Percentiles rank a stretch among this genome's conserved stretches.
These are phyloP conservation scores for Escallonia herrerae DNA, from an alignment of 129 eudicot species.

Conservation along the genomic window DNA sequence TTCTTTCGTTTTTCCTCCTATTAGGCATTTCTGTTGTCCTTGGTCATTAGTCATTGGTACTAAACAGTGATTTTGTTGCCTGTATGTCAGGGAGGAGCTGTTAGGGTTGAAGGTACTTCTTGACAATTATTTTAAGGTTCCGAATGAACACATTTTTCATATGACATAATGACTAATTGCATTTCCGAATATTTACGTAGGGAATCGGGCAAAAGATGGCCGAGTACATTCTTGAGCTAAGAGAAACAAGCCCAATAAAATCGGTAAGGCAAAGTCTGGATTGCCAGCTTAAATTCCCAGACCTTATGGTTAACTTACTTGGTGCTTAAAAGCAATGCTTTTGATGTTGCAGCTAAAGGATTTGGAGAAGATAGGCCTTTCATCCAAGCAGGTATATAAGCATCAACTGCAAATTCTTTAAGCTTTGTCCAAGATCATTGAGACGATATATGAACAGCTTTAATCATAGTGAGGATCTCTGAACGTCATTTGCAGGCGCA, in stretches of 20 bases:
- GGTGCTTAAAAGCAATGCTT: conserved; percentile 4
- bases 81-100: conserved; percentile 59
- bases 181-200: conserved; percentile 20
- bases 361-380: conserved; percentile 86
- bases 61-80: conserved; percentile 4
- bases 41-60: neutral
- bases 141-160: too few relatives aligned
- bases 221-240: conserved; percentile 68
- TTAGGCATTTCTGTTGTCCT: neutral
- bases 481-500: conserved; percentile 44
- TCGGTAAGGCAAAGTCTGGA: conserved; percentile 41
- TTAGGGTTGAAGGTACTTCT: conserved; percentile 61
- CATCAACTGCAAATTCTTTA: neutral
- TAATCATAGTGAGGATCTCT: neutral
- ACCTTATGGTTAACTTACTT: neutral
- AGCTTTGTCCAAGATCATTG: too few relatives aligned
- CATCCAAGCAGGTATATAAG: conserved; percentile 66
- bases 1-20: neutral
- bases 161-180: too few relatives aligned
- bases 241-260: conserved; percentile 74
- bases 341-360: conserved; percentile 60
- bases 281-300: neutral
- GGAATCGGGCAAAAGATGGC: conserved; percentile 93
- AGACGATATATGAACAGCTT: too few relatives aligned
- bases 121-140: too few relatives aligned